A percentile compares a stretch with the other conserved stretches of the same genome.
phyloP scores from a whole-genome alignment of 1,139 yeast genomes.

The Hansenula lynferdii region DNA sequence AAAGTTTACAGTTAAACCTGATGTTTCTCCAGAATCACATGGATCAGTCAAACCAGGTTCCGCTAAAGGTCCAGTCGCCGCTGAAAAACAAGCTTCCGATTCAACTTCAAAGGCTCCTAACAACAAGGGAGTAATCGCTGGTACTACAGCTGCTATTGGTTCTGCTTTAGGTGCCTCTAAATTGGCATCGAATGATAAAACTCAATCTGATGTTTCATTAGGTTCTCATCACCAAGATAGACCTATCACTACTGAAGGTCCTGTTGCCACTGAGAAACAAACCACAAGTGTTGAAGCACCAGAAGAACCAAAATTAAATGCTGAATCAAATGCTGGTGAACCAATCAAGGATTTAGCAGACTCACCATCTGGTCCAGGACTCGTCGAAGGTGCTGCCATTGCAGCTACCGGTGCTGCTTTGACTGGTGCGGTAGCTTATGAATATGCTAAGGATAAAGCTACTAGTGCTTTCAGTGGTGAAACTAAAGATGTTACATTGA shows the following conservation, averaged over 20 bases:
- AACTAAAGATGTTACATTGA: neutral
- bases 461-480: neutral
- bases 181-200: too few species aligned
- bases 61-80: neutral
- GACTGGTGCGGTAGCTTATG: neutral
- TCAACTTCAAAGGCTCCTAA: conserved; percentile 7
- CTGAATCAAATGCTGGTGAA: too few species aligned
- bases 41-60: too few species aligned
- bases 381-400: neutral
- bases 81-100: too few species aligned
- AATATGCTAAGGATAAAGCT: neutral
- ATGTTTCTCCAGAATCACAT: conserved; percentile 1
- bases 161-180: too few species aligned
- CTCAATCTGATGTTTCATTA: too few species aligned
- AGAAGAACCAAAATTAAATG: neutral
- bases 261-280: too few species aligned
- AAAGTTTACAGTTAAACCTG: conserved; percentile 10
- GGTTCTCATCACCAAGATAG: too few species aligned
- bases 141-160: too few species aligned
- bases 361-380: neutral
- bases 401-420: conserved; percentile 1
- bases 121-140: too few species aligned
- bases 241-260: too few species aligned
- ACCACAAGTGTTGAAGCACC: conserved; percentile 6
- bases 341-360: too few species aligned